phyloP scores from a whole-genome alignment of 371 early-diverging fungal species.

The Syncephalastrum sp. region DNA sequence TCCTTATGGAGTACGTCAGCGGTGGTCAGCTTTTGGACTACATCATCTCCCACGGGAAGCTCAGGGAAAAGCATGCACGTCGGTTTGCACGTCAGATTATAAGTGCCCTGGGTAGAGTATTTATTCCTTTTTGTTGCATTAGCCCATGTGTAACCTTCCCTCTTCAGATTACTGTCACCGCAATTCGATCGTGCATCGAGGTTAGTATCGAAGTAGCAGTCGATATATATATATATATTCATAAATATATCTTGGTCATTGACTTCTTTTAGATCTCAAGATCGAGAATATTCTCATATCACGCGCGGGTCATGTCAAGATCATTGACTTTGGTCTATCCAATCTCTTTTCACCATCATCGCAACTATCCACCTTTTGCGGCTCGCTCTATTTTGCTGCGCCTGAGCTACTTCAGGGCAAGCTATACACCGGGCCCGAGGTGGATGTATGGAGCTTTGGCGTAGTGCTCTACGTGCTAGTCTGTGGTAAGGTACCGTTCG shows the following conservation, averaged over 20 bases:
- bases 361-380: constrained; percentile 89
- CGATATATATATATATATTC: background rate
- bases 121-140: background rate
- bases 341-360: constrained; percentile 82
- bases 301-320: constrained; percentile 57
- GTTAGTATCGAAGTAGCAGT: constrained; percentile 26
- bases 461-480: constrained; percentile 91
- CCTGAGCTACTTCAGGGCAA: constrained; percentile 90
- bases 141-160: too few species aligned
- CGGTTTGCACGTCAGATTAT: constrained; percentile 89
- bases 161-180: constrained; percentile 84
- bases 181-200: constrained; percentile 92
- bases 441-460: constrained; percentile 97
- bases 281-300: constrained; percentile 20
- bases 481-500: constrained; percentile 94
- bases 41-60: constrained; percentile 82
- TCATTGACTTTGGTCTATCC: constrained; percentile 94
- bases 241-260: constrained; percentile 43
- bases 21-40: constrained; percentile 91
- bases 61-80: constrained; percentile 87
- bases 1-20: constrained; percentile 90
- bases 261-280: constrained; percentile 48
- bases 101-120: constrained; percentile 75
- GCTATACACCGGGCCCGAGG: constrained; percentile 89
- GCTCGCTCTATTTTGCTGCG: constrained; percentile 95